Percentiles rank a stretch among this genome's conserved stretches.
phyloP scores from a whole-genome alignment of 2,329 filamentous ascomycete species.

The Fusarium virguliforme region DNA sequence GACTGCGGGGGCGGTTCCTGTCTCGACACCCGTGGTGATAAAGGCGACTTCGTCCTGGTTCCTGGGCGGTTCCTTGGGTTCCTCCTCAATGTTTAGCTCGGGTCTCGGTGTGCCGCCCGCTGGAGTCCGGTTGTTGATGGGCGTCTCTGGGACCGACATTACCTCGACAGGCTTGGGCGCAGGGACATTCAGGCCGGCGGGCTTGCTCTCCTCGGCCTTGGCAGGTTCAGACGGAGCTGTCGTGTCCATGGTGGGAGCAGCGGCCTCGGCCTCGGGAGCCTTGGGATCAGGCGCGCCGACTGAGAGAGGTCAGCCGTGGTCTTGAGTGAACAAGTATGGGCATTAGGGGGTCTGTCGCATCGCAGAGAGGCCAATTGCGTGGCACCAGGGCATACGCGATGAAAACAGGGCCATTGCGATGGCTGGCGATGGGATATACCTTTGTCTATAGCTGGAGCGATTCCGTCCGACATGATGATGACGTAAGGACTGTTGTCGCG shows the following conservation, averaged over 20 bases:
- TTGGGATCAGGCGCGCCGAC: conserved; percentile 53
- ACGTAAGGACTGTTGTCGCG: conserved; percentile 52
- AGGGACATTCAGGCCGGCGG: conserved; percentile 33
- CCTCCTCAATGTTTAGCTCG: conserved; percentile 55
- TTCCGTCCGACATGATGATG: conserved; percentile 57
- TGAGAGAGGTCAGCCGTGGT: conserved; percentile 41
- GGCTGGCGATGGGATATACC: conserved; percentile 50
- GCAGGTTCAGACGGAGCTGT: conserved; percentile 43
- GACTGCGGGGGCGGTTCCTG: conserved; percentile 42
- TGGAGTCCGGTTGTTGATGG: conserved; percentile 55
- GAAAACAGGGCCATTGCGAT: conserved; percentile 27
- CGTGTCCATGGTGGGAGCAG: conserved; percentile 50
- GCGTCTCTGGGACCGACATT: conserved; percentile 57
- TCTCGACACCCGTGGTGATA: conserved; percentile 49
- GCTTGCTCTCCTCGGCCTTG: conserved; percentile 46
- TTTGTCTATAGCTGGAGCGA: conserved; percentile 57
- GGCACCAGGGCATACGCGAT: conserved; percentile 13
- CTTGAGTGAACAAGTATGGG: background rate
- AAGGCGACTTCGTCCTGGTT: conserved; percentile 48
- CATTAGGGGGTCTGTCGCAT: conserved; percentile 5
- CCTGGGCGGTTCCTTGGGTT: conserved; percentile 50
- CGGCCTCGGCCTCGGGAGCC: conserved; percentile 51
- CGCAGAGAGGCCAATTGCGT: conserved; percentile 39
- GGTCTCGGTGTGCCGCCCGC: conserved; percentile 57
- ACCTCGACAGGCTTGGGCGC: conserved; percentile 57